phyloP scores from a whole-genome alignment of 495 filamentous ascomycete genomes.

The Tuber calosporum region DNA sequence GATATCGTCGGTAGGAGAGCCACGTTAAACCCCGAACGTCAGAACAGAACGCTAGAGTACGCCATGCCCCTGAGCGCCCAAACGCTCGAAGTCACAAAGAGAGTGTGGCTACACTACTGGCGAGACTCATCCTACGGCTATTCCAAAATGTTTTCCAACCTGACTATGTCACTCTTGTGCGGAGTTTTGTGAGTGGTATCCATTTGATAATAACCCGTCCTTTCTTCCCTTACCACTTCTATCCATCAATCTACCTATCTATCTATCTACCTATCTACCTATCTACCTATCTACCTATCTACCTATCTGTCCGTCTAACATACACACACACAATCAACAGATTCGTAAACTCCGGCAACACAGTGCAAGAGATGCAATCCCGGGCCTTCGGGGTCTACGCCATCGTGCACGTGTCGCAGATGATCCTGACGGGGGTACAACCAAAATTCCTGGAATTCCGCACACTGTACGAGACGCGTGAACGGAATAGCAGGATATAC shows the following conservation, averaged over 20 bases:
- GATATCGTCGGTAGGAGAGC: slow-evolving; percentile 52
- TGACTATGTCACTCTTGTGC: slow-evolving; percentile 53
- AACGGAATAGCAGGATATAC: slow-evolving; percentile 77
- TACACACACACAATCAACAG: neutral
- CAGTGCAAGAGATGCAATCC: slow-evolving; percentile 40
- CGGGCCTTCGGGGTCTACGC: slow-evolving; percentile 39
- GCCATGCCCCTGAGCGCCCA: slow-evolving; percentile 58
- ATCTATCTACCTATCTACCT: no score
- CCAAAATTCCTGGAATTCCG: slow-evolving; percentile 69
- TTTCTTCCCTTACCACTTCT: no score
- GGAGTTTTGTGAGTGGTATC: slow-evolving; percentile 38
- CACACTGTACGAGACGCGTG: slow-evolving; percentile 73
- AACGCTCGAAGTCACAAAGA: slow-evolving; percentile 55
- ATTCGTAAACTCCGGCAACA: slow-evolving; percentile 37
- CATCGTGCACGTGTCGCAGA: slow-evolving; percentile 36
- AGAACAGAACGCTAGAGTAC: slow-evolving; percentile 46
- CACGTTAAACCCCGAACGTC: slow-evolving; percentile 44
- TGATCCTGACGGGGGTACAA: slow-evolving; percentile 63
- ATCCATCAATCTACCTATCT: no score
- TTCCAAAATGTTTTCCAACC: slow-evolving; percentile 62
- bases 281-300: no score
- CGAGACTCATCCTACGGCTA: slow-evolving; percentile 65
- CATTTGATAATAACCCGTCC: neutral
- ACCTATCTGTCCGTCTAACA: neutral
- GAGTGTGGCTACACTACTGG: slow-evolving; percentile 66